Percentiles rank a stretch among this genome's conserved stretches.
These are phyloP conservation scores for Roridomyces roridus DNA, from an alignment of 768 basidiomycete genomes.

Conservation along the genomic window DNA sequence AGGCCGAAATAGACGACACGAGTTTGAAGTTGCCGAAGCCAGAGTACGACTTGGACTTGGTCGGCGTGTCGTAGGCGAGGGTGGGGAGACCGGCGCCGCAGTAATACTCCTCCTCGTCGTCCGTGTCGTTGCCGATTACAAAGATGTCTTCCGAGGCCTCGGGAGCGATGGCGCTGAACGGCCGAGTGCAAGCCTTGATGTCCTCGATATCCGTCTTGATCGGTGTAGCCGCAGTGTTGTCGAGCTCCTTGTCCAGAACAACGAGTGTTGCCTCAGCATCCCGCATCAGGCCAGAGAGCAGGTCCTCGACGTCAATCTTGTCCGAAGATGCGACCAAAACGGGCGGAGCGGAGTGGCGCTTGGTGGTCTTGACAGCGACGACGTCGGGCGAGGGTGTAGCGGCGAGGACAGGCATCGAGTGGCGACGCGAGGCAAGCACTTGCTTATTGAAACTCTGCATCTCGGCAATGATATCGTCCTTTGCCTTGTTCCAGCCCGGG, in stretches of 20 bases:
- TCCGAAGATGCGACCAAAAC: background rate
- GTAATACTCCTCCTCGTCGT: background rate
- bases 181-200: background rate
- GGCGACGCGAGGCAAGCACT: background rate
- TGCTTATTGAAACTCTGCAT: background rate
- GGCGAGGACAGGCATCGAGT: background rate
- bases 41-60: background rate
- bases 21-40: background rate
- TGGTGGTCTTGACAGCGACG: background rate
- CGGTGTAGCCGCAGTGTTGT: background rate
- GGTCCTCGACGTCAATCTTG: background rate
- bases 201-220: background rate
- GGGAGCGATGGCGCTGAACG: constrained; percentile 8
- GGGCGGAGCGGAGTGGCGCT: constrained; percentile 12
- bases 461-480: background rate
- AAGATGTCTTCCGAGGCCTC: background rate
- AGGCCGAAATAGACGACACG: constrained; percentile 19
- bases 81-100: background rate
- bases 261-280: constrained; percentile 6
- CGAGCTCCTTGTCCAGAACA: background rate
- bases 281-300: background rate
- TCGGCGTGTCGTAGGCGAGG: background rate
- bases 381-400: background rate
- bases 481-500: background rate
- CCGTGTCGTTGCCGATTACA: background rate